Base-by-base conservation (phyloP, 805 yeast species). In the Phaffomyces thermotolerans region DNA sequence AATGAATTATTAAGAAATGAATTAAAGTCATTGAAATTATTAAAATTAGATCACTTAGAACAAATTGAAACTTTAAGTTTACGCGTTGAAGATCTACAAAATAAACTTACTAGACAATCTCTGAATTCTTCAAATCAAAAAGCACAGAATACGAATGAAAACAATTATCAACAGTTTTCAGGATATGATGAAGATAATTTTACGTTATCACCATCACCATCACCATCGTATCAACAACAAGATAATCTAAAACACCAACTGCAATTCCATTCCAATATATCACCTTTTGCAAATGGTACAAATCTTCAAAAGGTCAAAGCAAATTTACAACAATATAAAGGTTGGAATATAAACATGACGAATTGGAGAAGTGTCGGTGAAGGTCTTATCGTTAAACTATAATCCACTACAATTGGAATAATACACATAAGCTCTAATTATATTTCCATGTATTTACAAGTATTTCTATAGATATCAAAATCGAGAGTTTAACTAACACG, bases 321-420 rank as follows among this genome's bases (percentile, higher is more conserved):
- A 43, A 69, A 74, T 37, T 63, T 90, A 51, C 68, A 72, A 57
- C 78, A 77, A 51, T 90, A 95, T 95, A 80, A 79, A 51, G 79
- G 77, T 39, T 90, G 90, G 89, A 87, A 83, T 56, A 74, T 88
- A 3, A 96, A 90, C 56, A 85, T 90, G 95, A 73, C 86, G 23
- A 54, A 60, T 13, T 90, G 97, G 97, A 73, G 83, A 57, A 75
- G 81, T 41, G 68, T 77, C 15, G 88, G 87, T 1, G 66, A 73
- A 41, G 89, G 89, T 3, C 81, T 85, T 4, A 58, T 73, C 5
- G 66, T 81, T 13, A 79, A 77, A 37, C 56, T 71, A 35, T 75
- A 56, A 31, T 4, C 4, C 29, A 10, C 12, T 13, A 27, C 6
- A 4, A 13, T 27, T 6, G 12, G 5, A 27, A 27, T 9, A 27